Percentiles rank a stretch among this genome's conserved stretches.
Evolutionary conservation across 2,329 filamentous ascomycete species (phyloP).

Genomic region (Trichoderma harzianum): DNA sequence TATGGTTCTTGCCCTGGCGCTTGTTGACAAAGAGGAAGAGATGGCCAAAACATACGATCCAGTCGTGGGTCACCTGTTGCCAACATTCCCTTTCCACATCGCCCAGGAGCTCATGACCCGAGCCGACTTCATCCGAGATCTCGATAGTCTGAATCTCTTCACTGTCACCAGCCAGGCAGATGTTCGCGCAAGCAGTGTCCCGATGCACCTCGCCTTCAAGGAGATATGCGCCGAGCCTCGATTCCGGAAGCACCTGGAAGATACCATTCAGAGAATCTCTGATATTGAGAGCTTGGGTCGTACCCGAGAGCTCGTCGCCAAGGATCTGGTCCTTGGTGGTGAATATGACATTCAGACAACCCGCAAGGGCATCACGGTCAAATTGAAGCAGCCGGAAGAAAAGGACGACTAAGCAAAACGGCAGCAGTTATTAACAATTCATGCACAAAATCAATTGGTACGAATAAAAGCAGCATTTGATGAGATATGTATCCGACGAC

Average conservation of each 20-base stretch:
- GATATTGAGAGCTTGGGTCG: conserved; percentile 90
- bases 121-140: conserved; percentile 86
- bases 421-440: neutral
- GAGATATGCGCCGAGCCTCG: conserved; percentile 74
- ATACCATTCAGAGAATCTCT: conserved; percentile 78
- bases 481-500: neutral
- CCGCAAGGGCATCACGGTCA: conserved; percentile 40
- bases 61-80: conserved; percentile 68
- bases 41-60: conserved; percentile 65
- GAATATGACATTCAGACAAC: conserved; percentile 64
- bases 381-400: conserved; percentile 43
- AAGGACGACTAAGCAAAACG: conserved; percentile 20
- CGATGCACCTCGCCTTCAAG: conserved; percentile 90
- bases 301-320: conserved; percentile 92
- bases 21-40: conserved; percentile 76
- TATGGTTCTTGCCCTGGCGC: conserved; percentile 86
- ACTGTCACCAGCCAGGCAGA: conserved; percentile 84
- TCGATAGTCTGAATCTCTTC: conserved; percentile 93
- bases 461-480: neutral
- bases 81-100: conserved; percentile 75
- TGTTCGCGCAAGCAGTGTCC: conserved; percentile 89
- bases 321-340: conserved; percentile 83
- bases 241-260: conserved; percentile 79
- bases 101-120: conserved; percentile 93
- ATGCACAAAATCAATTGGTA: neutral